Percentiles rank a stretch among this genome's conserved stretches.
These are phyloP conservation scores for Gautieria morchelliformis DNA, from an alignment of 768 basidiomycete genomes.

Conservation along the genomic window DNA sequence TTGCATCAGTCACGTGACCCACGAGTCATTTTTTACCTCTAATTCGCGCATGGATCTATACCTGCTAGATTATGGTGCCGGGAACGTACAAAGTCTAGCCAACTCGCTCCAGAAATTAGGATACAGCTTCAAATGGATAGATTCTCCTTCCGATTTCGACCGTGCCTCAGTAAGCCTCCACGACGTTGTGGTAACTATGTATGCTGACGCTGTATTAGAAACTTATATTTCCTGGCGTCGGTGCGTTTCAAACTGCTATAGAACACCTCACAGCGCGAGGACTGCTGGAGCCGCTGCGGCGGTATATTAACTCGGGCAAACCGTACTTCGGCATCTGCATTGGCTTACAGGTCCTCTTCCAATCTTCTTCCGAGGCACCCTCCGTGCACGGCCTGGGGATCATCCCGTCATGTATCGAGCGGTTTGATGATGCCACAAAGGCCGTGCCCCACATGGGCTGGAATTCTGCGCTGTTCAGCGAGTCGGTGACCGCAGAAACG, in stretches of 20 bases:
- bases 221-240: constrained; percentile 95
- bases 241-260: constrained; percentile 85
- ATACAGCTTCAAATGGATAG: constrained; percentile 84
- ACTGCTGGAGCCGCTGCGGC: constrained; percentile 67
- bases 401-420: constrained; percentile 72
- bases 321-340: constrained; percentile 99
- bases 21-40: not conserved
- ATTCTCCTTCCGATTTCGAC: constrained; percentile 68
- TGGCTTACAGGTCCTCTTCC: constrained; percentile 94
- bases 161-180: constrained; percentile 71
- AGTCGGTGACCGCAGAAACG: constrained; percentile 26
- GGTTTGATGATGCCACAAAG: constrained; percentile 65
- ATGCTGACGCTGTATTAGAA: constrained; percentile 39
- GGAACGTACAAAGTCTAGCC: constrained; percentile 88
- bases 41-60: constrained; percentile 46
- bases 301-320: constrained; percentile 77
- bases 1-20: not conserved
- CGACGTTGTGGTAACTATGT: not conserved
- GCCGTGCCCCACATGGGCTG: constrained; percentile 98
- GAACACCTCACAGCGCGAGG: constrained; percentile 62
- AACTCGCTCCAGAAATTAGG: constrained; percentile 84
- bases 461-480: constrained; percentile 47
- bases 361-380: constrained; percentile 73
- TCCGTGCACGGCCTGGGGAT: constrained; percentile 62
- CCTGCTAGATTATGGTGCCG: constrained; percentile 94